phyloP scores from a whole-genome alignment of 805 yeast genomes.

The Candida parachauliodes region DNA sequence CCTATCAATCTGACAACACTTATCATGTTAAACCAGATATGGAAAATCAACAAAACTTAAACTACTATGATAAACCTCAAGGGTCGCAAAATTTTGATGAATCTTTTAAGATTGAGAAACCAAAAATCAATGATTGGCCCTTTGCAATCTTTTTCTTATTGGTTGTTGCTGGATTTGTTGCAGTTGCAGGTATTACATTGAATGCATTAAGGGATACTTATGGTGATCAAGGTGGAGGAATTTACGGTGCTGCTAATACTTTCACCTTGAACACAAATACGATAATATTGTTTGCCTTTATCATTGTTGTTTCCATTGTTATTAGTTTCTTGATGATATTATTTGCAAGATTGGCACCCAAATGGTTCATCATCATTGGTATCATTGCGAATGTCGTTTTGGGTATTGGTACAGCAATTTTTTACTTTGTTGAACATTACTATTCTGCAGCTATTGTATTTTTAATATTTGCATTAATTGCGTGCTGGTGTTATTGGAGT shows the following conservation, averaged over 20 bases:
- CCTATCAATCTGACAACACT: constrained; percentile 5
- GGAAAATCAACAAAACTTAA: constrained; percentile 22
- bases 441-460: constrained; percentile 81
- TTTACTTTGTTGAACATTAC: constrained; percentile 62
- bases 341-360: constrained; percentile 63
- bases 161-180: constrained; percentile 61
- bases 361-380: constrained; percentile 64
- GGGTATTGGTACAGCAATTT: constrained; percentile 74
- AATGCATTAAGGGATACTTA: constrained; percentile 58
- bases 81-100: constrained; percentile 52
- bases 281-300: constrained; percentile 63
- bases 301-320: constrained; percentile 56
- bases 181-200: constrained; percentile 65
- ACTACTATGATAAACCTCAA: constrained; percentile 29
- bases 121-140: constrained; percentile 68
- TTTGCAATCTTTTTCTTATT: constrained; percentile 51
- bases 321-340: constrained; percentile 54
- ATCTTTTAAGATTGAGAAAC: constrained; percentile 60
- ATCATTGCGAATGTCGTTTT: constrained; percentile 62
- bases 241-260: constrained; percentile 49
- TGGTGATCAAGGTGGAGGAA: constrained; percentile 57
- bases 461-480: constrained; percentile 57
- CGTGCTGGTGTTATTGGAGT: constrained; percentile 71
- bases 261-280: constrained; percentile 76
- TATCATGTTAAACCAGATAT: constrained; percentile 22